Evolutionary conservation across 2,329 filamentous ascomycete genomes (phyloP).

Genomic region (Arthroderma sp.): DNA sequence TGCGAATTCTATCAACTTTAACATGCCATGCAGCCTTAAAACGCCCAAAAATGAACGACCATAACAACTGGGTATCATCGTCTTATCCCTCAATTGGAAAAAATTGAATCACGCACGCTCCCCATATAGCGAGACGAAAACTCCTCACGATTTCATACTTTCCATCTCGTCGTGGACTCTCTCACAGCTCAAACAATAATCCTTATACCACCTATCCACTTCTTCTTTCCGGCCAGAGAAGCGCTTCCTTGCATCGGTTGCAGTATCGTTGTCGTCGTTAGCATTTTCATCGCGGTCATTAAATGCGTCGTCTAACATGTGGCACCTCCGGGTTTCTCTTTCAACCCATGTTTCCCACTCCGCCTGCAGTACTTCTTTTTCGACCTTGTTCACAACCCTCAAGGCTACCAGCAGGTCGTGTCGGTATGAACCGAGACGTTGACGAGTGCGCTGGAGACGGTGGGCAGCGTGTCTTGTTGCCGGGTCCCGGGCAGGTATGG

Average conservation of each 20-base stretch:
- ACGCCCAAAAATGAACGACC: too few relatives aligned
- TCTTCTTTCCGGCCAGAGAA: conserved; percentile 29
- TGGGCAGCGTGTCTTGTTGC: conserved; percentile 28
- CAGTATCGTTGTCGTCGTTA: conserved; percentile 13
- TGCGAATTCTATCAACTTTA: too few relatives aligned
- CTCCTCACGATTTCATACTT: conserved; percentile 15
- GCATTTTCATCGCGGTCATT: conserved; percentile 14
- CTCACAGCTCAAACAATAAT: conserved; percentile 50
- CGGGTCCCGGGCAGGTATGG: conserved; percentile 15
- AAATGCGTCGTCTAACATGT: conserved; percentile 43
- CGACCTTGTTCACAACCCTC: conserved; percentile 77
- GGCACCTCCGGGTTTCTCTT: conserved; percentile 65
- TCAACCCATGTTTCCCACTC: conserved; percentile 91
- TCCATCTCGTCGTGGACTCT: conserved; percentile 21
- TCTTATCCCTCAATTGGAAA: too few relatives aligned
- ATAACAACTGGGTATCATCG: too few relatives aligned
- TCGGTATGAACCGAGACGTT: conserved; percentile 68
- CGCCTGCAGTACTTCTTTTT: conserved; percentile 68
- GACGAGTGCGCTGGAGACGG: conserved; percentile 64
- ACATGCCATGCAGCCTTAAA: too few relatives aligned
- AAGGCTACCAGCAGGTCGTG: conserved; percentile 86
- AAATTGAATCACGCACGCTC: neutral
- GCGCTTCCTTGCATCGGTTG: conserved; percentile 17
- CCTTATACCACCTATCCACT: conserved; percentile 43
- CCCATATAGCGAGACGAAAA: neutral